Evolutionary conservation across 805 yeast genomes (phyloP), one percentile per base, ranked within the genome.

Genomic region (Kodamaea hsintzibuensis): DNA sequence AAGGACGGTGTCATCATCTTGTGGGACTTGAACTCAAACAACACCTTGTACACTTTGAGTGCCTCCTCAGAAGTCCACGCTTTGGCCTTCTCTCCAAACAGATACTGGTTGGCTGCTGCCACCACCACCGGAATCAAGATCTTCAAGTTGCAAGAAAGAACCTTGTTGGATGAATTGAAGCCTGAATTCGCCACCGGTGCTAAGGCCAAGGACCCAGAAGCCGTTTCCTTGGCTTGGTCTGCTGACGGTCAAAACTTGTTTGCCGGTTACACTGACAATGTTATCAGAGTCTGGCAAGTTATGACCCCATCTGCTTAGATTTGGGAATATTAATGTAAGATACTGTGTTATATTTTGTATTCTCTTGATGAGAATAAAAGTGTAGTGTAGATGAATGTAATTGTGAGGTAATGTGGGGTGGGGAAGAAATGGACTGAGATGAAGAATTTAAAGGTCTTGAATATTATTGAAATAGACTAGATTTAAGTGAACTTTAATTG

Each of bases 101-200:
- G 99, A 88, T 95, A 90, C 96, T 95, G 99, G 99, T 89, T 95
- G 79, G 93, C 96, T 77, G 99, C 98, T 82, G 98, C 99, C 74
- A 95, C 99, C 70, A 82, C 97, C 65, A 82, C 97, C 66, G 95
- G 97, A 74, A 91, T 95, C 85, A 93, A 92, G 89, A 87, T 95
- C 85, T 95, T 86, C 90, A 90, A 92, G 88, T 87, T 95, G 79
- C 95, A 91, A 83, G 92, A 89, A 82, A 88, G 96, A 82, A 82
- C 82, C 70, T 83, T 92, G 77, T 89, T 91, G 80, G 98, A 92
- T 74, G 97, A 92, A 84, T 89, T 95, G 81, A 92, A 89, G 82
- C 98, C 98, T 77, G 98, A 95, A 83, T 90, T 91, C 75, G 89
- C 95, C 72, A 83, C 87, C 72, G 77, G 82, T 62, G 88, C 90